These are phyloP conservation scores for Fusarium sp. DNA, from an alignment of 2,329 filamentous ascomycete species.

Conservation along the genomic window DNA sequence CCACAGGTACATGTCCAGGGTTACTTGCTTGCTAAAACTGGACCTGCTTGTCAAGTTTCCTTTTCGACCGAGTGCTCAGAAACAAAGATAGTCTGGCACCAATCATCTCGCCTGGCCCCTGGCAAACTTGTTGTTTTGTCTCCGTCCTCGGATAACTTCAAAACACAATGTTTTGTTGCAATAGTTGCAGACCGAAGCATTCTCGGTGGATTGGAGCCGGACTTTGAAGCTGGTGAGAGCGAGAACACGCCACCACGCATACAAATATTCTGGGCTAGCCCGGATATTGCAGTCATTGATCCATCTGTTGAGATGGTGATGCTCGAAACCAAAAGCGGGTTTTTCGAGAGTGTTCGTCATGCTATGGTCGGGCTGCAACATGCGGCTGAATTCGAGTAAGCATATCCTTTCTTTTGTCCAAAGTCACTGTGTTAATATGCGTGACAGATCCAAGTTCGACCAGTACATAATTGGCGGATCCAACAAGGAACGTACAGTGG, in stretches of 20 bases:
- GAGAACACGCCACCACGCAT: conserved; percentile 69
- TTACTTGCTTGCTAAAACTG: conserved; percentile 71
- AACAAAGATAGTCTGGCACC: conserved; percentile 74
- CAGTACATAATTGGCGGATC: conserved; percentile 69
- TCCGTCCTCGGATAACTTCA: conserved; percentile 69
- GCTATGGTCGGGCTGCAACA: conserved; percentile 78
- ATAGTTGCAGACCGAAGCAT: conserved; percentile 78
- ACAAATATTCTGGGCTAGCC: conserved; percentile 77
- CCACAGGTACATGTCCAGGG: conserved; percentile 74
- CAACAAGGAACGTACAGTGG: conserved; percentile 46
- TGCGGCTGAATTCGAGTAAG: conserved; percentile 65
- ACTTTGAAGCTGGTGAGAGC: conserved; percentile 46
- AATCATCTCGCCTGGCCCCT: conserved; percentile 63
- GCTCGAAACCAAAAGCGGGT: conserved; percentile 79
- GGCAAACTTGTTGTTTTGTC: conserved; percentile 67
- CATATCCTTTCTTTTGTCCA: conserved; percentile 42
- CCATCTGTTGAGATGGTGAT: conserved; percentile 78
- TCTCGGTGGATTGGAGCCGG: conserved; percentile 68
- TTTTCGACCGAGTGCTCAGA: conserved; percentile 76
- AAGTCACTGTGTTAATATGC: not conserved
- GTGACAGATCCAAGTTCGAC: conserved; percentile 66
- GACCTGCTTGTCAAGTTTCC: conserved; percentile 73
- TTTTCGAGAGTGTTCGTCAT: conserved; percentile 82
- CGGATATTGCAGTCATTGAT: conserved; percentile 73
- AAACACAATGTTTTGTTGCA: conserved; percentile 74